These are phyloP conservation scores for Rhizophora apiculata DNA, from an alignment of 345 rosid genomes.

Conservation along the genomic window DNA sequence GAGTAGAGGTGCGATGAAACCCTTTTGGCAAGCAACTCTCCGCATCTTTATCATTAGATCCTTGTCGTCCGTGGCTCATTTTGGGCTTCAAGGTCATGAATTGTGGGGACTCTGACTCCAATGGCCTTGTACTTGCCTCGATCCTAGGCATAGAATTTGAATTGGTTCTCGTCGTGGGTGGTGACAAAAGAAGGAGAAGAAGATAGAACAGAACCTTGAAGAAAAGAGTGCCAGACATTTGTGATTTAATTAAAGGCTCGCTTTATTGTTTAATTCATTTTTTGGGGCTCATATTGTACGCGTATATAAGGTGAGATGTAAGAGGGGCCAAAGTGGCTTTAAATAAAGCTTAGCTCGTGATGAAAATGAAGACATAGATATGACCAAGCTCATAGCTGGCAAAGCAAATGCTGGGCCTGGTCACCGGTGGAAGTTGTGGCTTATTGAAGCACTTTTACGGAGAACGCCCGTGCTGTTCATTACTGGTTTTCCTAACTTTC, in stretches of 20 bases:
- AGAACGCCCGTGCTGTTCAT: constrained; percentile 47
- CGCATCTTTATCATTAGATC: constrained; percentile 8
- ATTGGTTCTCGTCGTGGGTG: background rate
- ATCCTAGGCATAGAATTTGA: background rate
- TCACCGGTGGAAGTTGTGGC: background rate
- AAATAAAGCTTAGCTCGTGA: constrained; percentile 29
- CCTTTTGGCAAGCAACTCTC: constrained; percentile 59
- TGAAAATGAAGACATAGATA: constrained; percentile 19
- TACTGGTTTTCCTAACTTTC: constrained; percentile 18
- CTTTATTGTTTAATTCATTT: background rate
- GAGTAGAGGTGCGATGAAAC: constrained; percentile 42
- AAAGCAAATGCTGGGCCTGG: constrained; percentile 4
- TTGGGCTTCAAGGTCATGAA: constrained; percentile 21
- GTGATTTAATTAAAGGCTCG: background rate
- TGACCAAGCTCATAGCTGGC: constrained; percentile 20
- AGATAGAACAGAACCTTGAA: constrained; percentile 19
- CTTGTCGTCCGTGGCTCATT: background rate
- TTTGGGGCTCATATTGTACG: background rate
- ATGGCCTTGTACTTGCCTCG: constrained; percentile 30
- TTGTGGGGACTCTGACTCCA: constrained; percentile 11
- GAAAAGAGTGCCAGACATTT: constrained; percentile 25
- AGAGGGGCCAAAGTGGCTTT: constrained; percentile 8
- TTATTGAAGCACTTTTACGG: constrained; percentile 25
- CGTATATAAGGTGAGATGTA: background rate
- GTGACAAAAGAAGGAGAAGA: constrained; percentile 26